Conservation (phyloP, 2,329 filamentous ascomycete genomes). For the Pestalotiopsis sp. region DNA sequence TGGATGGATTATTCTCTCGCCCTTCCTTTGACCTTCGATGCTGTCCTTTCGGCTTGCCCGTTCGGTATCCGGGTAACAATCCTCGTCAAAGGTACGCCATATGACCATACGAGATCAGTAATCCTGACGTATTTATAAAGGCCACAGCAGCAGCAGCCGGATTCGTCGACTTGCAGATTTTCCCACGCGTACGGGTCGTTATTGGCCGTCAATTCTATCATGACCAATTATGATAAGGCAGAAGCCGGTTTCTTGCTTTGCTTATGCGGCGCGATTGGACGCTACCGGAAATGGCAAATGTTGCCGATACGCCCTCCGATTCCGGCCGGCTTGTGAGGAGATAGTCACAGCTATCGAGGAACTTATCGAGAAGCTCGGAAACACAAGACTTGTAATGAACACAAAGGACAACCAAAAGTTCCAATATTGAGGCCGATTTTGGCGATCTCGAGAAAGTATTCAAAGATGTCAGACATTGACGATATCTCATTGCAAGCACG, state of each 20-base stretch:
- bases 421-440: not conserved
- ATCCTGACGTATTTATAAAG: not conserved
- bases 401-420: not conserved
- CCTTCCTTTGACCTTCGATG: not conserved
- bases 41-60: not conserved
- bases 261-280: no score
- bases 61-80: not conserved
- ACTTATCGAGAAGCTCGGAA: not conserved
- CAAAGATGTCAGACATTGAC: not conserved
- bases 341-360: not conserved
- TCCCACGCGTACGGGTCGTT: not conserved
- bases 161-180: not conserved
- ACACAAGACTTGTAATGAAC: not conserved
- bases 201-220: not conserved
- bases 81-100: not conserved
- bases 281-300: not conserved
- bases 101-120: not conserved
- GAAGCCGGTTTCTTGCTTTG: not conserved
- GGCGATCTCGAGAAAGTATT: not conserved
- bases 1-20: not conserved
- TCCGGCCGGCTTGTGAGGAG: not conserved
- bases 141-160: not conserved
- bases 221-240: not conserved
- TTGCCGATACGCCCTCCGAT: conserved; percentile 3
- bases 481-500: not conserved